A percentile compares a stretch with the other conserved stretches of the same genome.
phyloP scores from a whole-genome alignment of 495 filamentous ascomycete species.

The Trichocladium antarcticum region DNA sequence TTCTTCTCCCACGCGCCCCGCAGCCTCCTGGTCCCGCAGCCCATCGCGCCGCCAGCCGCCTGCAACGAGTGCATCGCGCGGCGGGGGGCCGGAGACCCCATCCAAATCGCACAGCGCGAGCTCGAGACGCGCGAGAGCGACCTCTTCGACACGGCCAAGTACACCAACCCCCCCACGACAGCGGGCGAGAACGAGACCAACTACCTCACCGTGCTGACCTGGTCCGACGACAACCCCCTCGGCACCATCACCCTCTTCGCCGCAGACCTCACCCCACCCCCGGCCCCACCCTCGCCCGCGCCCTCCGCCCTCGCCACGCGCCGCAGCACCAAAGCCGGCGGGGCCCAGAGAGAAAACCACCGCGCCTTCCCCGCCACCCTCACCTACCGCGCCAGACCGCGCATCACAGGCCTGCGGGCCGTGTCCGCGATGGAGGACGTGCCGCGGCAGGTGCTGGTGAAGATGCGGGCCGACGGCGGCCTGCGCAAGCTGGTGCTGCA shows the following conservation, averaged over 20 bases:
- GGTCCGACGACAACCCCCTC: slow-evolving; percentile 2
- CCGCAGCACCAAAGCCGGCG: neutral
- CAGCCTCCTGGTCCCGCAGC: neutral
- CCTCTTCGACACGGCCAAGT: slow-evolving; percentile 15
- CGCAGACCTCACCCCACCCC: neutral
- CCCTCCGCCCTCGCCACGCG: neutral
- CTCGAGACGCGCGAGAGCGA: slow-evolving; percentile 10
- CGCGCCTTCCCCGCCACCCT: neutral
- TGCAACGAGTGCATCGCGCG: neutral
- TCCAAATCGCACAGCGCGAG: neutral
- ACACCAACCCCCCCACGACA: neutral
- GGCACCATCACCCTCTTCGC: slow-evolving; percentile 11
- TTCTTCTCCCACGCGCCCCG: slow-evolving; percentile 1
- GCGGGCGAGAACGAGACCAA: too few relatives aligned
- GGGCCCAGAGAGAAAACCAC: too few relatives aligned
- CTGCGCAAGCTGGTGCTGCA: slow-evolving; percentile 8
- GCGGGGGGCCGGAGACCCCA: too few relatives aligned
- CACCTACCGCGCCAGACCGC: neutral
- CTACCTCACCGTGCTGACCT: slow-evolving; percentile 11
- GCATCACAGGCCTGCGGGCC: neutral
- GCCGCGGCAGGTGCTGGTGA: slow-evolving; percentile 5
- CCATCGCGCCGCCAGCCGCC: neutral
- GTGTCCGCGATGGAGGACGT: slow-evolving; percentile 15
- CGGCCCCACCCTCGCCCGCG: neutral
- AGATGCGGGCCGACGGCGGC: slow-evolving; percentile 5